phyloP scores from a whole-genome alignment of 192 early-diverging fungal genomes.

The Gaertneriomyces semiglobifer region DNA sequence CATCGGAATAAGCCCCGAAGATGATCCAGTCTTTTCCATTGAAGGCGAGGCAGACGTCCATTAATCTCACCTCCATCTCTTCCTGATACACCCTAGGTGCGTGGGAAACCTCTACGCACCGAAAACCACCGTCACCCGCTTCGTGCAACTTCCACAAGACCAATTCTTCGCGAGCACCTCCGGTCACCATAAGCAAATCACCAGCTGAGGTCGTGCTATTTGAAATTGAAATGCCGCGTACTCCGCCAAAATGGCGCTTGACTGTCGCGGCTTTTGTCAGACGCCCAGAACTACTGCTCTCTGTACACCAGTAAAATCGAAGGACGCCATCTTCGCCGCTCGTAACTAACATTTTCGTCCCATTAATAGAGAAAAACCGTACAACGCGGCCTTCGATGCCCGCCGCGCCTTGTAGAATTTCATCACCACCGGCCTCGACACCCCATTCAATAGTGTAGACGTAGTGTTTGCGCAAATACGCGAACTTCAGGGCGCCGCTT shows the following conservation, averaged over 20 bases:
- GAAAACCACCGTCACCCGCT: conserved; percentile 22
- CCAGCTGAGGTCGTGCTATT: conserved; percentile 2
- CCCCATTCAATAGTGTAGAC: conserved; percentile 17
- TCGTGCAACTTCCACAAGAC: conserved; percentile 58
- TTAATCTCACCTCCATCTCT: conserved; percentile 68
- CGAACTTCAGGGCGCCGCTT: conserved; percentile 45
- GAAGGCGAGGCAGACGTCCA: conserved; percentile 52
- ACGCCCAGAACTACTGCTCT: not conserved
- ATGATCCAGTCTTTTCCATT: conserved; percentile 23
- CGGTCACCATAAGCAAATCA: conserved; percentile 47
- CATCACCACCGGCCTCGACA: conserved; percentile 35
- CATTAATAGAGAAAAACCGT: conserved; percentile 32
- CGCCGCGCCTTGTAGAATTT: conserved; percentile 56
- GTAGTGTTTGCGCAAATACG: conserved; percentile 60
- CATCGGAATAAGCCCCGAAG: conserved; percentile 73
- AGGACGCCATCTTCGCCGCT: conserved; percentile 39
- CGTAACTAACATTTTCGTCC: conserved; percentile 10
- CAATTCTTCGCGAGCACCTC: conserved; percentile 62
- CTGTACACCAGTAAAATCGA: conserved; percentile 18
- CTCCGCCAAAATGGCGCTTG: conserved; percentile 54
- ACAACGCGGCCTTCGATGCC: conserved; percentile 62
- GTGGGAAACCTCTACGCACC: conserved; percentile 45
- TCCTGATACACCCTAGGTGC: conserved; percentile 47
- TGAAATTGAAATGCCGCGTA: conserved; percentile 46
- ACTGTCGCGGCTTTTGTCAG: conserved; percentile 1